Conservation (phyloP, 352 stramenopile species). For the Pythium dissotocum region DNA sequence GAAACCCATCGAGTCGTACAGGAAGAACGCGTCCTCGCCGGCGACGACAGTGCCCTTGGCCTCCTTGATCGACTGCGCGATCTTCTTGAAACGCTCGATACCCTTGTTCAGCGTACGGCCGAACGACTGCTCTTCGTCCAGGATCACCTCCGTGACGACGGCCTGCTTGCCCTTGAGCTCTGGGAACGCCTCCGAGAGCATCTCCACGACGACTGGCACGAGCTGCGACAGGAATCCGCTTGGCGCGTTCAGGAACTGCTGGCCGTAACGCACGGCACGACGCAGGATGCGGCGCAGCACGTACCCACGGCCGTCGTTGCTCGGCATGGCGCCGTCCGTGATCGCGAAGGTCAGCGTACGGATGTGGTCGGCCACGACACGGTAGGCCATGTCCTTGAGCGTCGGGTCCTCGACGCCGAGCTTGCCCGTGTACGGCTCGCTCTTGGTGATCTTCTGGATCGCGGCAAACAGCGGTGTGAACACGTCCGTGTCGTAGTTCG, state of each 20-base stretch:
- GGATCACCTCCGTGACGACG: constrained; percentile 92
- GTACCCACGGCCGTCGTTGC: constrained; percentile 98
- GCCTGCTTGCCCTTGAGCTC: constrained; percentile 93
- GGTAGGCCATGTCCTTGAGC: constrained; percentile 89
- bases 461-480: constrained; percentile 96
- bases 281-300: constrained; percentile 98
- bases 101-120: constrained; percentile 94
- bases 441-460: constrained; percentile 88
- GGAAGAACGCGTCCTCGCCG: constrained; percentile 96
- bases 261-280: constrained; percentile 96
- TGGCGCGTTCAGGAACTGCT: constrained; percentile 96
- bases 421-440: constrained; percentile 78
- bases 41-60: constrained; percentile 79
- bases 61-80: constrained; percentile 72
- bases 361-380: constrained; percentile 98
- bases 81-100: constrained; percentile 88
- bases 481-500: constrained; percentile 99
- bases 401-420: constrained; percentile 90
- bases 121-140: constrained; percentile 97
- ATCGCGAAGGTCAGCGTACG: constrained; percentile 98
- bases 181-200: constrained; percentile 94
- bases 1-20: constrained; percentile 99
- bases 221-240: constrained; percentile 96
- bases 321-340: constrained; percentile 96
- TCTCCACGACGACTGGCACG: constrained; percentile 93